Conservation (phyloP, 2,329 filamentous ascomycete genomes). For the Colletotrichum liriopes region DNA sequence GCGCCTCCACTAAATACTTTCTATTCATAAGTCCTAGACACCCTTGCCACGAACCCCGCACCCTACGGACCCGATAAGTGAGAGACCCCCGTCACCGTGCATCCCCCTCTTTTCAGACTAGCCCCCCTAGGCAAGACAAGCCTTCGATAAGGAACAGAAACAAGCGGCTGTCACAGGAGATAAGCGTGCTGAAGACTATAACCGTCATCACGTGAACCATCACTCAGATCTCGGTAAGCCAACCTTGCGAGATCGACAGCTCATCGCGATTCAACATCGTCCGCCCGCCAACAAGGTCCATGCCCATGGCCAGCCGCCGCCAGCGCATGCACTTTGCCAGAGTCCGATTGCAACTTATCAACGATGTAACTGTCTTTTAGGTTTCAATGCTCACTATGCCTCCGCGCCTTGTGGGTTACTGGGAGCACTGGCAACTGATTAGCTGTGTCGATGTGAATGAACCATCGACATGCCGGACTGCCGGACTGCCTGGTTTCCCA, state of each 20-base stretch:
- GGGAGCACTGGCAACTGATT: background rate
- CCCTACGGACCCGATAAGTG: slow-evolving; percentile 19
- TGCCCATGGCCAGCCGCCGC: background rate
- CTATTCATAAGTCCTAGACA: background rate
- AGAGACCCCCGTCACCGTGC: slow-evolving; percentile 13
- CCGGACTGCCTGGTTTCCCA: background rate
- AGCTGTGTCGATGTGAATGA: background rate
- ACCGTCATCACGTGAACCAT: slow-evolving; percentile 4
- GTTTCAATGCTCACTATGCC: too few relatives aligned
- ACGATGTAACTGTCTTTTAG: background rate
- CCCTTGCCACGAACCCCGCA: slow-evolving; percentile 22
- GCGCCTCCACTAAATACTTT: slow-evolving; percentile 37
- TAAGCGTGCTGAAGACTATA: slow-evolving; percentile 14
- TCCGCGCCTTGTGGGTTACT: background rate
- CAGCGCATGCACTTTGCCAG: background rate
- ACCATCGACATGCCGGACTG: background rate
- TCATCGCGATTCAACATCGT: slow-evolving; percentile 4
- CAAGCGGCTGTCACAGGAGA: background rate
- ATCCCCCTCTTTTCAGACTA: slow-evolving; percentile 16
- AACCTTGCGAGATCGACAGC: slow-evolving; percentile 7
- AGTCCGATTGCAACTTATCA: too few relatives aligned
- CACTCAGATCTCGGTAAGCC: background rate
- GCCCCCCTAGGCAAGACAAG: background rate
- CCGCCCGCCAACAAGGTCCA: background rate
- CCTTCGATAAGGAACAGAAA: slow-evolving; percentile 11